Conservation (phyloP, 225 moss, liverwort and hornwort species). For the Polytrichum commune region DNA sequence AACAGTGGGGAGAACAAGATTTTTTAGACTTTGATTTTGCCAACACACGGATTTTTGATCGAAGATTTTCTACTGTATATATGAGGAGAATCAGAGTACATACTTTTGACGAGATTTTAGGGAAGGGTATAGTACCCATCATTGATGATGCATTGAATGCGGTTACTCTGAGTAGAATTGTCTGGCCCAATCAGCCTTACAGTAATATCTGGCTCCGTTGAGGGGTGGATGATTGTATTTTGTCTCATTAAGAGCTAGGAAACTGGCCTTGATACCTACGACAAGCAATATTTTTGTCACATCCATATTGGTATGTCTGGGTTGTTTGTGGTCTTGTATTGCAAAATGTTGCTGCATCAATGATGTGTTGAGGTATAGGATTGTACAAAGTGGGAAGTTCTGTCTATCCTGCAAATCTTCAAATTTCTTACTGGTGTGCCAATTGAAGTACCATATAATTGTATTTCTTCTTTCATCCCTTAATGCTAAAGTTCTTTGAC, state of each 20-base stretch:
- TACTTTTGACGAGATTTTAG: slow-evolving; percentile 1
- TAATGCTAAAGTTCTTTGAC: too few relatives aligned
- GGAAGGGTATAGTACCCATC: not conserved
- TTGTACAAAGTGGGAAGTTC: too few relatives aligned
- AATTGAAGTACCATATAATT: too few relatives aligned
- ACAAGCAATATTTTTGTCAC: not conserved
- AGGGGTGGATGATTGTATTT: not conserved
- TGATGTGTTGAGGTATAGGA: too few relatives aligned
- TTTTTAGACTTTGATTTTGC: not conserved
- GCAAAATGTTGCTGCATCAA: too few relatives aligned
- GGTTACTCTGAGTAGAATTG: not conserved
- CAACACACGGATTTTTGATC: not conserved
- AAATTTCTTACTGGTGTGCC: too few relatives aligned
- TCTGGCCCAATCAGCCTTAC: not conserved
- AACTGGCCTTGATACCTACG: not conserved
- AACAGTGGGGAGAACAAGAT: not conserved
- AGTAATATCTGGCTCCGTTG: not conserved
- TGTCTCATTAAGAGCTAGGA: not conserved
- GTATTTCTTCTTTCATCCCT: too few relatives aligned
- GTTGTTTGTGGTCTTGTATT: too few relatives aligned
- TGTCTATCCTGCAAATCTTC: too few relatives aligned
- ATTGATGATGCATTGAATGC: not conserved
- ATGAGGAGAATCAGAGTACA: not conserved
- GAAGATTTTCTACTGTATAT: not conserved
- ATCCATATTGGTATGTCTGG: too few relatives aligned